Conservation (phyloP, 2,329 filamentous ascomycete species). For the Xylariaceae sp. region DNA sequence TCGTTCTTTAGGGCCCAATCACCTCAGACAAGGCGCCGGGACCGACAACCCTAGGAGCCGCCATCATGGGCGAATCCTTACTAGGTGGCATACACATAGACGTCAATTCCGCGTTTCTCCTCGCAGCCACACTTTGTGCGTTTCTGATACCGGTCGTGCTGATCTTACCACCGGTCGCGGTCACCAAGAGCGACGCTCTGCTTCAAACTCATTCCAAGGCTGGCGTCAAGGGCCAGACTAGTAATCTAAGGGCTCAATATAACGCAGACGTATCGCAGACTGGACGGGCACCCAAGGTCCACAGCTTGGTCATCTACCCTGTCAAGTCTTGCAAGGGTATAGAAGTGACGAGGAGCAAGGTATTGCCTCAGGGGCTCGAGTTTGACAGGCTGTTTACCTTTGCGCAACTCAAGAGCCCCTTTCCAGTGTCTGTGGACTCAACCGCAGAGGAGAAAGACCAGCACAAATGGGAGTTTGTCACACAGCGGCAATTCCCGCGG, state of each 20-base stretch:
- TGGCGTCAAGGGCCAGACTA: constrained; percentile 35
- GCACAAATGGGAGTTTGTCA: constrained; percentile 66
- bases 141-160: constrained; percentile 51
- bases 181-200: constrained; percentile 49
- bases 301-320: constrained; percentile 76
- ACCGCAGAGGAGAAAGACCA: constrained; percentile 32
- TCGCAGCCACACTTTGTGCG: constrained; percentile 29
- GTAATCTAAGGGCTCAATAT: constrained; percentile 30
- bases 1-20: background rate
- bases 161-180: constrained; percentile 50
- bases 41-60: constrained; percentile 1
- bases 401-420: constrained; percentile 58
- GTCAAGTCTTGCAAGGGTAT: constrained; percentile 78
- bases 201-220: constrained; percentile 49
- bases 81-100: constrained; percentile 20
- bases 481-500: constrained; percentile 63
- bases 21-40: constrained; percentile 4
- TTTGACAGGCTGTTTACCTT: constrained; percentile 83
- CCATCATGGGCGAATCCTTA: constrained; percentile 7
- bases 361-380: constrained; percentile 66
- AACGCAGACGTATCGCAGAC: constrained; percentile 11
- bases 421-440: constrained; percentile 35
- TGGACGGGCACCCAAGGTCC: constrained; percentile 27
- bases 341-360: constrained; percentile 61
- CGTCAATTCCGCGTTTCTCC: constrained; percentile 19